These are phyloP conservation scores for Dothideomycetidae sp. DNA, from an alignment of 2,329 filamentous ascomycete species.

Conservation along the genomic window DNA sequence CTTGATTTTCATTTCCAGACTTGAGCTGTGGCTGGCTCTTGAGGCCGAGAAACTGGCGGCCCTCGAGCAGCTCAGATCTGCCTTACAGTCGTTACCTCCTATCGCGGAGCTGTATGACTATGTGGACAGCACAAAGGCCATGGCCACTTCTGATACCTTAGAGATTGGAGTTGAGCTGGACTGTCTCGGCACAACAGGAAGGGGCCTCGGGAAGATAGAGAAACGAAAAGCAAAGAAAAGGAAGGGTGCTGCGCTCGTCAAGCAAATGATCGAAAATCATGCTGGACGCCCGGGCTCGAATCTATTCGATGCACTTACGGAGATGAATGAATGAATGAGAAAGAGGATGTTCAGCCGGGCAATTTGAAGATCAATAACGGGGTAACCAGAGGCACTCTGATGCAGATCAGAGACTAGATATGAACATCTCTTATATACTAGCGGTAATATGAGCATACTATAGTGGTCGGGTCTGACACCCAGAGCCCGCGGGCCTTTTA, in stretches of 20 bases:
- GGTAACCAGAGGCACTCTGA: no score
- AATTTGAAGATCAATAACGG: no score
- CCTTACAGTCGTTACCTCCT: background rate
- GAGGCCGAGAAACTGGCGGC: background rate
- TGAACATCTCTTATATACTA: no score
- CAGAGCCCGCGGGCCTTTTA: no score
- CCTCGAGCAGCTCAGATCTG: background rate
- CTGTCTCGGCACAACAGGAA: background rate
- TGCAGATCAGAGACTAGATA: no score
- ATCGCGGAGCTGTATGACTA: constrained; percentile 2
- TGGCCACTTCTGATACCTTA: background rate
- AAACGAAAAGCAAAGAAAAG: background rate
- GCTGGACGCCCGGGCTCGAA: background rate
- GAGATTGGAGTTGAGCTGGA: background rate
- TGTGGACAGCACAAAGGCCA: background rate
- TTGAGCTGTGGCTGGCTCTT: background rate
- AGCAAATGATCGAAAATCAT: background rate
- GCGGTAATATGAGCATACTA: no score
- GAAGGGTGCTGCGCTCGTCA: background rate
- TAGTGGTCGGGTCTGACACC: no score
- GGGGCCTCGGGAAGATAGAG: background rate
- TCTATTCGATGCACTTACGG: background rate
- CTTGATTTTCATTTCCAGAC: constrained; percentile 9
- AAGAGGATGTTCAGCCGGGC: no score
- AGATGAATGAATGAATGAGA: background rate